Conservation (phyloP, 148 eudicot genomes). For the Pharnaceum exiguum region DNA sequence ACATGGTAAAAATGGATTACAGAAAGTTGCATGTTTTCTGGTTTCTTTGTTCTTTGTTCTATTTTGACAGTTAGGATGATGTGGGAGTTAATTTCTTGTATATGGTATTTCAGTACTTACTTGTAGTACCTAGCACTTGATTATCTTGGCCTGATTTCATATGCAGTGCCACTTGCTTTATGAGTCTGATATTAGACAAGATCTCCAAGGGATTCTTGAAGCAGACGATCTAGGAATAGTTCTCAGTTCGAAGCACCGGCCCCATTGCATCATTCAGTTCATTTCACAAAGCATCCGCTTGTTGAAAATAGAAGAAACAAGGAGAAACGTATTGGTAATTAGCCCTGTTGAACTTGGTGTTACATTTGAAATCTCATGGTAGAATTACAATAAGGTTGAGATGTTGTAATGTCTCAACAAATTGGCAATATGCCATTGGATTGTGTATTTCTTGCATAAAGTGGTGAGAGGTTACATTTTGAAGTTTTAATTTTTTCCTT, state of each 20-base stretch:
- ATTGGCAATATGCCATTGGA: neutral
- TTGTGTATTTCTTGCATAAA: neutral
- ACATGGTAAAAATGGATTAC: too few relatives aligned
- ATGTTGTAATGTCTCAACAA: neutral
- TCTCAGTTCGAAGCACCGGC: slow-evolving; percentile 71
- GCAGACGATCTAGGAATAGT: slow-evolving; percentile 75
- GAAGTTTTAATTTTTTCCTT: neutral
- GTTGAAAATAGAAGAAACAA: slow-evolving; percentile 60
- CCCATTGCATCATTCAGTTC: slow-evolving; percentile 86
- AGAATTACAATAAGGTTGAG: too few relatives aligned
- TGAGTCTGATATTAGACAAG: slow-evolving; percentile 65
- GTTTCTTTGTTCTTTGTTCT: neutral
- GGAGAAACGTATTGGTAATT: slow-evolving; percentile 59
- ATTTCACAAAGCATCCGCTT: slow-evolving; percentile 72
- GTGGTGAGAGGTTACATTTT: neutral
- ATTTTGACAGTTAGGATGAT: neutral
- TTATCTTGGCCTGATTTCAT: neutral
- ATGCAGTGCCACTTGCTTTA: slow-evolving; percentile 85
- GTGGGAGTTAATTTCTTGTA: neutral
- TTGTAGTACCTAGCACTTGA: neutral
- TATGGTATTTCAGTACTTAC: too few relatives aligned
- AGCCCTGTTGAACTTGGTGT: neutral
- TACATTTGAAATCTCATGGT: too few relatives aligned
- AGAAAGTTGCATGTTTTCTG: too few relatives aligned
- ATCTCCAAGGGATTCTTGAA: slow-evolving; percentile 71